Evolutionary conservation across 2,329 filamentous ascomycete genomes (phyloP), one percentile per base, ranked within the genome.

Genomic region (Keithomyces neogunnii): DNA sequence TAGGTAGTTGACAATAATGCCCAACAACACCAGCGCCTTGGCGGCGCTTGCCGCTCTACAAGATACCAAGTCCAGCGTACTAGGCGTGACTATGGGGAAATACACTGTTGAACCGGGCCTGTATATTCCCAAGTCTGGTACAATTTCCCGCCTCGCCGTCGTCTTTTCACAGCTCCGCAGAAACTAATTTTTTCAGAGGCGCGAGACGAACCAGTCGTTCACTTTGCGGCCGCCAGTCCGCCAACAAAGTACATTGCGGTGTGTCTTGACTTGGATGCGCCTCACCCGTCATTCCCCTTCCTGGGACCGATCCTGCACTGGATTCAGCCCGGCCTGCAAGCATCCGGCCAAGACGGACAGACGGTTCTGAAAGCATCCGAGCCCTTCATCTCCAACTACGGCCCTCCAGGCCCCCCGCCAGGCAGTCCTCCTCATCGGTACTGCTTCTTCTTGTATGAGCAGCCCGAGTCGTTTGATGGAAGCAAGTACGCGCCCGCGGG

Each of bases 241-340:
- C 11, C 33, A 35, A 35, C 33, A 6, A 46, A 54, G 29, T 76
- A 73, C 60, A 51, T 76, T 28, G 57, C 71, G 50, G 57, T 75
- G 28, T 62, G 60, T 45, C 56, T 77, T 30, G 74, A 78, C 54
- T 63, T 74, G 13, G 75, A 78, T 61, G 69, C 74, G 1, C 75
- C 75, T 0, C 71, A 71, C 55, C 66, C 65, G 0, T 70, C 67
- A 10, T 66, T 70, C 48, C 57, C 58, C 29, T 53, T 72, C 32
- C 60, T 76, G 1, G 67, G 72, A 4, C 75, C 75, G 2, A 65
- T 75, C 33, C 58, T 76, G 48, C 75, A 78, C 62, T 75, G 72
- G 66, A 60, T 75, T 45, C 72, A 76, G 53, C 67, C 69, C 0
- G 68, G 68, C 36, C 57, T 74, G 49, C 55, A 59, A 6, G 45